Conservation (phyloP, 768 basidiomycete species). For the Rhodotorula toruloides region DNA sequence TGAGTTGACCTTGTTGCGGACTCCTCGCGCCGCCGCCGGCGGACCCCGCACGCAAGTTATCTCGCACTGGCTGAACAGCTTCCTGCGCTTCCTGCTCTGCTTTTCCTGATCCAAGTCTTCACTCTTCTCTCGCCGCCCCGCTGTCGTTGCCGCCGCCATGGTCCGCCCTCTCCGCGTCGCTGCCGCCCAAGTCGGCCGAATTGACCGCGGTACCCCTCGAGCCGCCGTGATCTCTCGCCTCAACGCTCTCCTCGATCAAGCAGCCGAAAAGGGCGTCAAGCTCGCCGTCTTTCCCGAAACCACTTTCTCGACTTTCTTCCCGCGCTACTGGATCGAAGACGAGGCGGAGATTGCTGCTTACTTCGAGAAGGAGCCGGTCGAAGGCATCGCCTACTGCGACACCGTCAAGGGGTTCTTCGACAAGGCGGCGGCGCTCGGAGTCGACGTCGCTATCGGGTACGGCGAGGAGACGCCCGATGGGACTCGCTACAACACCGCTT, state of each 20-base stretch:
- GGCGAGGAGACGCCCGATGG: slow-evolving; percentile 43
- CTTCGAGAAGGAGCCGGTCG: slow-evolving; percentile 41
- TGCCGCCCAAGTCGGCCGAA: slow-evolving; percentile 46
- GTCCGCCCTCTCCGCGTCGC: slow-evolving; percentile 44
- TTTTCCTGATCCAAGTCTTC: background rate
- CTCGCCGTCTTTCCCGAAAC: slow-evolving; percentile 35
- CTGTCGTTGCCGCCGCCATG: slow-evolving; percentile 27
- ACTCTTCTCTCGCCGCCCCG: no score
- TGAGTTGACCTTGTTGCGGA: no score
- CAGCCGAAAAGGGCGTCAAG: slow-evolving; percentile 9
- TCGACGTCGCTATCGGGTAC: slow-evolving; percentile 47
- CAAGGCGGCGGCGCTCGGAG: slow-evolving; percentile 37
- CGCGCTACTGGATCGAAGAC: slow-evolving; percentile 44
- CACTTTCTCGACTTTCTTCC: slow-evolving; percentile 44
- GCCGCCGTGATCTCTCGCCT: slow-evolving; percentile 41
- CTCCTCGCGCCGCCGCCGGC: no score
- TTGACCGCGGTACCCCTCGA: slow-evolving; percentile 42
- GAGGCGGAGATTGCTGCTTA: slow-evolving; percentile 42
- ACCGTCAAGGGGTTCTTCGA: slow-evolving; percentile 43
- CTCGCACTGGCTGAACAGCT: background rate
- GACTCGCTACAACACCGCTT: slow-evolving; percentile 44
- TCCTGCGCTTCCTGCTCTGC: background rate
- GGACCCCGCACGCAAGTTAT: no score
- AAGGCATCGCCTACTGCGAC: slow-evolving; percentile 37
- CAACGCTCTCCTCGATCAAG: slow-evolving; percentile 39